Percentiles rank a stretch among this genome's conserved stretches.
Evolutionary conservation across 768 basidiomycete species (phyloP).

Genomic region (Porpolomopsis calyptriformis): DNA sequence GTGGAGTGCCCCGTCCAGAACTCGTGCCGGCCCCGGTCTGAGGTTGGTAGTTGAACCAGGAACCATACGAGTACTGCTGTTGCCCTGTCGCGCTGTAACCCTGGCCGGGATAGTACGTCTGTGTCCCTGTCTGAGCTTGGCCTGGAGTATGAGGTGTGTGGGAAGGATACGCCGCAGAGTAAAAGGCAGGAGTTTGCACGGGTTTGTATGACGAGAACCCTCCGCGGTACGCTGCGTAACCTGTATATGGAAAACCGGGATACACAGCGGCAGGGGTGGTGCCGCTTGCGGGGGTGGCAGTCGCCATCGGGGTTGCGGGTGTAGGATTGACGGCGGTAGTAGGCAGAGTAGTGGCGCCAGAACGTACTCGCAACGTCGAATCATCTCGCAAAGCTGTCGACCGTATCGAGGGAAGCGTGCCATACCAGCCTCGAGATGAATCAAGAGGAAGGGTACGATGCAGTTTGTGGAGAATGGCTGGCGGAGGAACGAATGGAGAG

Average conservation of each 20-base stretch:
- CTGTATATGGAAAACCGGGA: constrained; percentile 5
- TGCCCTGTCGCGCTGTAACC: constrained; percentile 8
- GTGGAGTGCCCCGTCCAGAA: constrained; percentile 33
- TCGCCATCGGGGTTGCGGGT: constrained; percentile 22
- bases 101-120: constrained; percentile 9
- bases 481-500: constrained; percentile 48
- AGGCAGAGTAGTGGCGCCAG: constrained; percentile 20
- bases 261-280: constrained; percentile 11
- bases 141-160: constrained; percentile 3
- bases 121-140: constrained; percentile 1
- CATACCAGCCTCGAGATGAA: constrained; percentile 60
- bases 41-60: constrained; percentile 12
- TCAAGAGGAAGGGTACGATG: constrained; percentile 57
- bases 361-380: constrained; percentile 52
- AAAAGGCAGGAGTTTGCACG: constrained; percentile 5
- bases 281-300: constrained; percentile 15
- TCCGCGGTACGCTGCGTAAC: constrained; percentile 7
- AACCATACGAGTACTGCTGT: constrained; percentile 9
- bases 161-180: constrained; percentile 4
- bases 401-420: constrained; percentile 51
- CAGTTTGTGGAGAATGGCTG: constrained; percentile 56
- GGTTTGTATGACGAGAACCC: constrained; percentile 10
- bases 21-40: constrained; percentile 9
- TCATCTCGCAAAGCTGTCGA: constrained; percentile 62
- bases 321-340: constrained; percentile 22